Evolutionary conservation across 306 rosid genomes (phyloP), one percentile per base, ranked within the genome.

Genomic region (Citrullus mucosospermus): DNA sequence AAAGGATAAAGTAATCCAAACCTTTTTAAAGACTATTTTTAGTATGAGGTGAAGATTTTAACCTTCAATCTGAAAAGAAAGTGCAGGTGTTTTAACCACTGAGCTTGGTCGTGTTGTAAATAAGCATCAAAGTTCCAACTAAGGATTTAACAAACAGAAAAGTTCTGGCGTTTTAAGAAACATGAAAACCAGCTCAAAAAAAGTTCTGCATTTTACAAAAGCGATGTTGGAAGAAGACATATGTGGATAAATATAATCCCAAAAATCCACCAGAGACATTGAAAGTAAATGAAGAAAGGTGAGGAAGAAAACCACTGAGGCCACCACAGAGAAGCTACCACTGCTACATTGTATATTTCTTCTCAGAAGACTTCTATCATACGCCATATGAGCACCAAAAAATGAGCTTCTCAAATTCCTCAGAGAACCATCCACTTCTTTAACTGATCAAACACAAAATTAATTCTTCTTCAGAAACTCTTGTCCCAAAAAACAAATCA

Each of bases 251-350:
- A 22, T 12, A 12, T 13, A 48, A 25, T 6, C 14, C 30, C 4
- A 60, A 30, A 10, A 46, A 9, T 48, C 32, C n/a, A 36, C 32
- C 22, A 36, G 60, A 66, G 72, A 62, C 18, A 70, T 67, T 28
- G 79, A n/a, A 46, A 30, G 25, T 32, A 73, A 75, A 48, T 66
- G 80, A 2, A 82, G n/a, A 83, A 81, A 84, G 83, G 78, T 81
- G 82, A 75, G 83, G 83, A 39, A 80, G 43, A 11, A 57, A 82
- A 95, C 98, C 91, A 89, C 76, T 78, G 98, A 92, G 80, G 82
- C 59, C 59, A 91, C 88, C 76, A 85, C 88, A 82, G 88, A 80
- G 78, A 81, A 87, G 88, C 87, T 82, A 80, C 89, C 81, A 80
- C 62, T 39, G 85, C 83, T 70, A 79, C 80, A 25, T 68, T 78